These are phyloP conservation scores for Zoysia japonica DNA, from an alignment of 176 grass and related monocot genomes.

Conservation along the genomic window DNA sequence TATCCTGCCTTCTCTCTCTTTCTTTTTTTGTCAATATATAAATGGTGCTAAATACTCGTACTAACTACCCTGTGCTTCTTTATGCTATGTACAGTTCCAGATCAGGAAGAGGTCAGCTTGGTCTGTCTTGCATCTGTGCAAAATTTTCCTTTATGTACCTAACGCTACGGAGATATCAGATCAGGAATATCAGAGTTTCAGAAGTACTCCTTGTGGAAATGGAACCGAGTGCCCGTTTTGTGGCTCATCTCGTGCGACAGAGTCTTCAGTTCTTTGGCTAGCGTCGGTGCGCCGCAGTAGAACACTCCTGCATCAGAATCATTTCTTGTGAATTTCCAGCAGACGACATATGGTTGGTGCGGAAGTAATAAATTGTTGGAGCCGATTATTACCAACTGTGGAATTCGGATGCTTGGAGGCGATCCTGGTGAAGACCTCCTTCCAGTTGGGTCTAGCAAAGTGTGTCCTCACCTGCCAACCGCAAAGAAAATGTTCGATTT, in stretches of 20 bases:
- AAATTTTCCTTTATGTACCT: slow-evolving; percentile 49
- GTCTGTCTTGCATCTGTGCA: slow-evolving; percentile 60
- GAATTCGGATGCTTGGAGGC: slow-evolving; percentile 84
- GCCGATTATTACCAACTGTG: slow-evolving; percentile 69
- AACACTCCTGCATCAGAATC: slow-evolving; percentile 70
- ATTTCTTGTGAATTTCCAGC: slow-evolving; percentile 9
- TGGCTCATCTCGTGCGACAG: slow-evolving; percentile 91
- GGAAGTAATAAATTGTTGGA: neutral
- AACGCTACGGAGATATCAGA: slow-evolving; percentile 42
- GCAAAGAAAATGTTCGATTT: slow-evolving; percentile 1
- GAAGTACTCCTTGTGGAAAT: slow-evolving; percentile 99
- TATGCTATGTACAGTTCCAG: slow-evolving; percentile 95
- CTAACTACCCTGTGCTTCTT: slow-evolving; percentile 54
- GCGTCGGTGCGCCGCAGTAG: slow-evolving; percentile 81
- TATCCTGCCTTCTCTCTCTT: slow-evolving; percentile 28
- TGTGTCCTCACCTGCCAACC: slow-evolving; percentile 84
- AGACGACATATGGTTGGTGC: neutral
- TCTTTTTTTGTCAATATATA: slow-evolving; percentile 38
- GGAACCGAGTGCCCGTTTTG: slow-evolving; percentile 78
- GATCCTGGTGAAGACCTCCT: slow-evolving; percentile 80
- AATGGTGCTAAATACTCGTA: slow-evolving; percentile 36
- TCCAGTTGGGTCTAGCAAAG: slow-evolving; percentile 98
- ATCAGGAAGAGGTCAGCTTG: slow-evolving; percentile 56
- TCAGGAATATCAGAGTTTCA: slow-evolving; percentile 38
- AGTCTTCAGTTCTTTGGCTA: slow-evolving; percentile 83